Evolutionary conservation across 768 basidiomycete species (phyloP), one percentile per base, ranked within the genome.

Genomic region (Coprinellus micaceus): DNA sequence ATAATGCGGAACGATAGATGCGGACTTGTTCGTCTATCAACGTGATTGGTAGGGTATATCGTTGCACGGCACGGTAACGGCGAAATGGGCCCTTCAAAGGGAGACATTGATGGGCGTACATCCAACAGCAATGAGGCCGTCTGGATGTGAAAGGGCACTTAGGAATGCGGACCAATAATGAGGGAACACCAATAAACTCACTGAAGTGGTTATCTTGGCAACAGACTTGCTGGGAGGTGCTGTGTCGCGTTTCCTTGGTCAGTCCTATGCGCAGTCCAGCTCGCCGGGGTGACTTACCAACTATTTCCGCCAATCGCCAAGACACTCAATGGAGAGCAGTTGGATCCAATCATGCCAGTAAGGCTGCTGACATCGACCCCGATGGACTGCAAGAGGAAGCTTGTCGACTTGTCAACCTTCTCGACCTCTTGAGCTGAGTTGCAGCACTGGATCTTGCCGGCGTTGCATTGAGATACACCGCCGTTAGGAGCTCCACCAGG

Each of bases 21-120:
- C n/a, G n/a, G n/a, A n/a, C n/a, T n/a, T n/a, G n/a, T n/a, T n/a
- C n/a, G n/a, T n/a, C n/a, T n/a, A n/a, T n/a, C n/a, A n/a, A n/a
- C n/a, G n/a, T n/a, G n/a, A n/a, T n/a, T n/a, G n/a, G n/a, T n/a
- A n/a, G n/a, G n/a, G n/a, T 6, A 6, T 13, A 13, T 33, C 13
- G 13, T 33, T n/a, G n/a, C n/a, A 6, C 7, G 13, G 6, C 6
- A 6, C 7, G 40, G 33, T 2, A 25, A 21, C 40, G 58, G 13
- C n/a, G n/a, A n/a, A n/a, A n/a, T n/a, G n/a, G n/a, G n/a, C n/a
- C n/a, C 33, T 13, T 33, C 61, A 71, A 41, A 63, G 51, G 56
- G 61, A 63, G 61, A 67, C 13, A 51, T 67, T 69, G 61, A 67
- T 61, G 33, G 70, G 67, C 12, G 63, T 58, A 66, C 69, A 70